Percentiles rank a stretch among this genome's conserved stretches.
phyloP scores from a whole-genome alignment of 2,329 filamentous ascomycete species.

The Trichoderma sp. region DNA sequence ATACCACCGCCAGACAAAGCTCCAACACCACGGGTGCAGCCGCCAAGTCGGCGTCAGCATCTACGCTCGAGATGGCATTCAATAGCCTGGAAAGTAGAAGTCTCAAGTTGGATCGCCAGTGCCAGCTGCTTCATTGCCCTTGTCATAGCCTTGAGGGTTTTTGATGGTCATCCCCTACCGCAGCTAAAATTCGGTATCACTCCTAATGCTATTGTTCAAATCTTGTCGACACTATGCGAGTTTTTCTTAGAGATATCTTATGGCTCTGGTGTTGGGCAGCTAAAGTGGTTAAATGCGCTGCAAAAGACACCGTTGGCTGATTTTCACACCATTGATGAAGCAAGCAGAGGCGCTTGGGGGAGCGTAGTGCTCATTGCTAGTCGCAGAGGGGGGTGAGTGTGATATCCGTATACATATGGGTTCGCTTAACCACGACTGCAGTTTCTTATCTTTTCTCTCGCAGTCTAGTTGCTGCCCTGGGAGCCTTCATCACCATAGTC shows the following conservation, averaged over 20 bases:
- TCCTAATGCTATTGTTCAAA: background rate
- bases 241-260: background rate
- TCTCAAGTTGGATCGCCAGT: background rate
- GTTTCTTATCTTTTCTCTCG: background rate
- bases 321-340: background rate
- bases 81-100: background rate
- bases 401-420: background rate
- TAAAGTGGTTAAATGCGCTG: background rate
- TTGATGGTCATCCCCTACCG: background rate
- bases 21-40: background rate
- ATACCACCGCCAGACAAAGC: background rate
- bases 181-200: background rate
- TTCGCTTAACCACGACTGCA: background rate
- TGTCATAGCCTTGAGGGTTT: background rate
- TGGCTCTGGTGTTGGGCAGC: background rate
- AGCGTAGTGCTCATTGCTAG: constrained; percentile 1
- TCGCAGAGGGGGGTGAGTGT: constrained; percentile 3
- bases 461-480: background rate
- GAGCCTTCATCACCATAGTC: background rate
- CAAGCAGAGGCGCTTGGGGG: constrained; percentile 4
- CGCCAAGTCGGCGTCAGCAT: background rate
- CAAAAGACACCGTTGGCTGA: background rate
- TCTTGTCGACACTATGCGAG: background rate
- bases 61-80: background rate
- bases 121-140: background rate